Conservation (phyloP, 164 flowering plant genomes). For the Kalanchoe fedtschenkoi region DNA sequence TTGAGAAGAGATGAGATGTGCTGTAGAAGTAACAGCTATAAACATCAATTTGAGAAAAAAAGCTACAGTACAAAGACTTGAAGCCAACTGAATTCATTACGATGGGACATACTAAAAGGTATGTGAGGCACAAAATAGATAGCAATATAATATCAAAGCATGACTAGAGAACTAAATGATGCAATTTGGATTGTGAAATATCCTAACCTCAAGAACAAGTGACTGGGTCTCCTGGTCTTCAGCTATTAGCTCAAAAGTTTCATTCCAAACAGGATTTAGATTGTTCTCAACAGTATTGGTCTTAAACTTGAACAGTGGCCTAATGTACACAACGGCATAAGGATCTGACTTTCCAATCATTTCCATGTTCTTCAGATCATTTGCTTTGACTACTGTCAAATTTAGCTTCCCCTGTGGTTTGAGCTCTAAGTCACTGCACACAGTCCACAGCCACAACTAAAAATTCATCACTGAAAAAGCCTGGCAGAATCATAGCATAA, state of each 20-base stretch:
- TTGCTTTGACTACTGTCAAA: slow-evolving; percentile 64
- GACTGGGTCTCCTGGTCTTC: slow-evolving; percentile 97
- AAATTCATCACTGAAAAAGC: neutral
- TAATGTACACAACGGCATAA: slow-evolving; percentile 57
- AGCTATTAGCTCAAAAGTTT: slow-evolving; percentile 76
- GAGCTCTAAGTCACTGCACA: slow-evolving; percentile 89
- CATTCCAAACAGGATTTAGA: slow-evolving; percentile 88
- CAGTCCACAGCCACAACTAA: neutral
- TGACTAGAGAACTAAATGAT: too few species aligned
- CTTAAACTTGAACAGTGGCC: slow-evolving; percentile 75
- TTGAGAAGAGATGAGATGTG: neutral
- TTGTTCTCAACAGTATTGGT: slow-evolving; percentile 71
- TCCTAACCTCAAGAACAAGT: slow-evolving; percentile 62
- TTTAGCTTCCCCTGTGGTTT: slow-evolving; percentile 80
- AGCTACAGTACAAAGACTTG: neutral
- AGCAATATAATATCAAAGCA: too few species aligned
- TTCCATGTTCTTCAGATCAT: slow-evolving; percentile 87
- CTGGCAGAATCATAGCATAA: neutral
- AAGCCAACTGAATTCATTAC: too few species aligned
- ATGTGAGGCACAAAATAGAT: too few species aligned
- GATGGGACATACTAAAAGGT: too few species aligned
- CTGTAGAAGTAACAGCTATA: neutral
- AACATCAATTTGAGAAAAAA: neutral
- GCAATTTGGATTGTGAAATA: neutral
- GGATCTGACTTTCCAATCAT: slow-evolving; percentile 99